Base-by-base conservation (phyloP, 148 eudicot species). In the Persicaria tinctoria region DNA sequence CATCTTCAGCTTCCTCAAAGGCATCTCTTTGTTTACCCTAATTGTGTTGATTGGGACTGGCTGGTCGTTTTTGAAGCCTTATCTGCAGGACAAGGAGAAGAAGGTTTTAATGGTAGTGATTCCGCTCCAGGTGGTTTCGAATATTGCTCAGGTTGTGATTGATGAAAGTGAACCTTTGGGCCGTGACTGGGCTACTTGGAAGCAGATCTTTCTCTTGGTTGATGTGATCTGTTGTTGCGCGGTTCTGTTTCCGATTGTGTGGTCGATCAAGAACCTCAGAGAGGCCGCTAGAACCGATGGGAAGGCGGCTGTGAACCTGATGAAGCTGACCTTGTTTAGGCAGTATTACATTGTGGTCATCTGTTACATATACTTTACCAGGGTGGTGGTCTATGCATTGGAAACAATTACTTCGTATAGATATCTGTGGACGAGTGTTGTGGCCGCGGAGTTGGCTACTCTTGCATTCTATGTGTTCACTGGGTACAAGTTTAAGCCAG, bases 21-120 rank as follows among this genome's bases (percentile, higher is more conserved):
- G 94, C 4, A 88, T 89, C 13, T 81, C 82, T 8, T 53, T 92
- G 76, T 92, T 92, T 46, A 85, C 97, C 2, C 59, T 92, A 80
- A 89, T 92, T 51, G 97, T 92, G 32, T 81, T 89, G 83, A 92
- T 92, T 66, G 97, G 97, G 53, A 92, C 97, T 0, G 97, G 94
- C 0, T 92, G 97, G 97, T 89, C 97, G 5, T 89, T 92, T 57
- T 75, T 92, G 81, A 92, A 92, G 55, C 97, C 97, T 5, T 92
- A 84, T 75, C 75, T 92, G 73, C 97, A 92, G 44, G 90, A 88
- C 47, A 85, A 85, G 63, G 97, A 92, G 54, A 92, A 92, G 88
- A 88, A 85, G 89, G 93, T 92, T 8, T 74, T 92, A 70, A 89
- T 92, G 84, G 79, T 92, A 46, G 92, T 91, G 71, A 89, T 91